Percentiles rank a stretch among this genome's conserved stretches.
phyloP scores from a whole-genome alignment of 2,329 filamentous ascomycete genomes.

The Xylariaceae sp. region DNA sequence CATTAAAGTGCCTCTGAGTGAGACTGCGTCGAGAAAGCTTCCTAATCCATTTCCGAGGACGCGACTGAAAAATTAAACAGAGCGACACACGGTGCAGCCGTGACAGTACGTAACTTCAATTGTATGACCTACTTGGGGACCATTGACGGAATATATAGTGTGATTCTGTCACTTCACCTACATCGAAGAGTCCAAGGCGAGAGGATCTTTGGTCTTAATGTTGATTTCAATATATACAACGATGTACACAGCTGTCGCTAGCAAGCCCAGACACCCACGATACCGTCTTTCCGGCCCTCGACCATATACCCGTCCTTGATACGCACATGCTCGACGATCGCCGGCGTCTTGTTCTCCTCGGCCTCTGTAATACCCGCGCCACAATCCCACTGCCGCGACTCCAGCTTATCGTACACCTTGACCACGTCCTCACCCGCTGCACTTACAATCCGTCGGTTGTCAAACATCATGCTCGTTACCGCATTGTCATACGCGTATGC shows the following conservation, averaged over 20 bases:
- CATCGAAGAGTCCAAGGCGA: no score
- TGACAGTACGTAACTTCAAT: no score
- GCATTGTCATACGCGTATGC: constrained; percentile 93
- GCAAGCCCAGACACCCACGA: constrained; percentile 75
- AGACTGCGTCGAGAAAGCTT: no score
- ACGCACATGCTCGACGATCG: constrained; percentile 77
- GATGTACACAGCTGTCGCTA: constrained; percentile 12
- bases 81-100: no score
- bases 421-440: constrained; percentile 90
- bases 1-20: no score
- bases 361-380: constrained; percentile 73
- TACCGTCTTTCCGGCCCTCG: constrained; percentile 82
- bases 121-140: no score
- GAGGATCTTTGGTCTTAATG: no score
- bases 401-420: constrained; percentile 97
- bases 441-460: constrained; percentile 80
- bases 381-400: constrained; percentile 94
- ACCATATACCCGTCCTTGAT: constrained; percentile 92
- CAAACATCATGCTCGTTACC: constrained; percentile 96
- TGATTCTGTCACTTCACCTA: no score
- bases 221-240: not conserved
- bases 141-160: no score
- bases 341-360: constrained; percentile 55
- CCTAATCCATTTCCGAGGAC: no score
- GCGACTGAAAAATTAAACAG: no score